Base-by-base conservation (phyloP, 495 filamentous ascomycete genomes). In the Ramalina intermedia region DNA sequence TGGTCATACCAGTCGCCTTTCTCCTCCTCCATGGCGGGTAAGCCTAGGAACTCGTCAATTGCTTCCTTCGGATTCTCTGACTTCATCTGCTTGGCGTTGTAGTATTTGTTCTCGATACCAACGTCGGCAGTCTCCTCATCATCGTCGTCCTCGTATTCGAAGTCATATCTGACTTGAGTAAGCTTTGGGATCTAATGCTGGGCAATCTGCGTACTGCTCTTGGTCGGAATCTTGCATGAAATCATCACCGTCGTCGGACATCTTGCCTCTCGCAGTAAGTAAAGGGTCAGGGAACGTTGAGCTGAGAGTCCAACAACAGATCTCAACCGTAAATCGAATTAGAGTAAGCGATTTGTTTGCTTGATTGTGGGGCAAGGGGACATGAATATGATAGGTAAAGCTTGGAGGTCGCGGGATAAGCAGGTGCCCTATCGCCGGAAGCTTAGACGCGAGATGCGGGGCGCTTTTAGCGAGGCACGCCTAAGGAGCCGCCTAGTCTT, bases 151-250 rank as follows among this genome's bases (percentile, higher is more conserved):
- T 90, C 85, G 65, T 96, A 96, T 53, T 98, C 91, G 61, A 96
- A 96, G 66, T 96, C 91, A 63, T 94, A 96, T 43, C 84, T 87
- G 54, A 0, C 36, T 21, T 11, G 13, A 8, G 17, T 67, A 26
- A 64, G 54, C 39, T 20, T 26, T 18, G 35, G 40, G 26, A 8
- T 7, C 23, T 21, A 41, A 5, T 24, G 17, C 20, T 23, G 6
- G 4, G 26, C 37, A 27, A n/a, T 26, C 16, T 29, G 47, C 45
- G 41, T 59, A 68, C 80, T 91, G 80, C 70, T 93, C 87, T 56
- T 91, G 80, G 44, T 86, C 91, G 1, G 90, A 96, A 63, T 94
- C 91, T 65, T 96, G 88, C 91, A 98, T 98, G 63, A 98, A 98
- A 71, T 89, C 85, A 74, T 96, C 79, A 52, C 81, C 90, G 74